phyloP scores from a whole-genome alignment of 2,329 filamentous ascomycete species.

The Diaporthe sp. region DNA sequence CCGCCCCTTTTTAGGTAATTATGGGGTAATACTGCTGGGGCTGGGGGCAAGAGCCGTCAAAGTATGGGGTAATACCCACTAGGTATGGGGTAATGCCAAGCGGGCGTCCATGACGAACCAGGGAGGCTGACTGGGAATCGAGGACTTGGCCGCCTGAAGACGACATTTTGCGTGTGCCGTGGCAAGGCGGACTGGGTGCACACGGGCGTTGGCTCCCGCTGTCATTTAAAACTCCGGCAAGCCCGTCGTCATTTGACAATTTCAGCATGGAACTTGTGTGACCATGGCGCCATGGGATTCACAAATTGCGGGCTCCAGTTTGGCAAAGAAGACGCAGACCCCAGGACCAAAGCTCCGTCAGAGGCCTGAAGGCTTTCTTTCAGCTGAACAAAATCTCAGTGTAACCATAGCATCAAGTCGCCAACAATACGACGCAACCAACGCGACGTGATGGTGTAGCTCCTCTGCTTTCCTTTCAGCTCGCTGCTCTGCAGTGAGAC shows the following conservation, averaged over 20 bases:
- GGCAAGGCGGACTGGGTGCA: not conserved
- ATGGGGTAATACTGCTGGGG: constrained; percentile 27
- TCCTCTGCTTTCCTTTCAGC: no score
- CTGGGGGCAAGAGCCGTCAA: not conserved
- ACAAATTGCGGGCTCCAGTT: not conserved
- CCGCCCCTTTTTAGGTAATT: constrained; percentile 31
- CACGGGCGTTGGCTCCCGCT: constrained; percentile 16
- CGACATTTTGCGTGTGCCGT: constrained; percentile 9
- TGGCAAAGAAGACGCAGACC: not conserved
- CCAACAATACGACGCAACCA: not conserved
- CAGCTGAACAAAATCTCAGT: not conserved
- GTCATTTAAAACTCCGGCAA: not conserved
- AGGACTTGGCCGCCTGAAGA: constrained; percentile 18
- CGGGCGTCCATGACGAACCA: not conserved
- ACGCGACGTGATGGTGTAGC: not conserved
- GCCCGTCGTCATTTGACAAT: constrained; percentile 6
- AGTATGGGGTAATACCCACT: constrained; percentile 29
- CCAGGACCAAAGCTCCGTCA: not conserved
- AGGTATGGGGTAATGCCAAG: constrained; percentile 29
- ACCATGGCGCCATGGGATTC: constrained; percentile 2
- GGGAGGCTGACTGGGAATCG: constrained; percentile 21
- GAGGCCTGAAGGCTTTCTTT: not conserved
- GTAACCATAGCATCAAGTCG: not conserved
- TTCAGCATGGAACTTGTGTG: not conserved
- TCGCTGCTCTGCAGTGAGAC: not conserved